phyloP scores from a whole-genome alignment of 1,139 yeast species.

The Yamadazyma diddensiae region DNA sequence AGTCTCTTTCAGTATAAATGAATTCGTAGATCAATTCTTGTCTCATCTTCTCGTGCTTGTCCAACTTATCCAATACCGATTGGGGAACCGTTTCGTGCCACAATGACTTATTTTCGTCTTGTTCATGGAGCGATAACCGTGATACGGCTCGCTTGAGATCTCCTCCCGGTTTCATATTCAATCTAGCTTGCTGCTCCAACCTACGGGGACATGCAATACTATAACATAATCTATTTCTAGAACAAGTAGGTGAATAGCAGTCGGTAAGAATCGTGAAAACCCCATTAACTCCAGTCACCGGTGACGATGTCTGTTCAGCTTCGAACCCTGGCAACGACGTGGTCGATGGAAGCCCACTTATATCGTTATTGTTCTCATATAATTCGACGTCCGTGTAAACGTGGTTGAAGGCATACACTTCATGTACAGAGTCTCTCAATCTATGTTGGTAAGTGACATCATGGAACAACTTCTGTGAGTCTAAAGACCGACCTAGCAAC shows the following conservation, averaged over 20 bases:
- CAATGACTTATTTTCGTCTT: constrained; percentile 79
- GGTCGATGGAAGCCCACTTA: constrained; percentile 12
- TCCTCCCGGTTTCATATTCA: constrained; percentile 85
- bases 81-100: constrained; percentile 95
- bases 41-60: constrained; percentile 83
- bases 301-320: not conserved
- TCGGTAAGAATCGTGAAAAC: constrained; percentile 90
- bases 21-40: constrained; percentile 96
- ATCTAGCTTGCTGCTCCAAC: constrained; percentile 90
- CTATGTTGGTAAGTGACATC: constrained; percentile 96
- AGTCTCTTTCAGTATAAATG: constrained; percentile 90
- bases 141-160: constrained; percentile 84
- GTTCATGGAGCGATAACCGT: constrained; percentile 69
- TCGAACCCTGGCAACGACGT: constrained; percentile 10
- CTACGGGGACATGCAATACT: constrained; percentile 98
- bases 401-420: constrained; percentile 85
- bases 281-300: constrained; percentile 63
- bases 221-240: constrained; percentile 82
- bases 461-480: constrained; percentile 91
- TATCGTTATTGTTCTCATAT: constrained; percentile 20
- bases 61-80: constrained; percentile 72
- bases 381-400: constrained; percentile 41
- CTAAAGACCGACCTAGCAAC: constrained; percentile 84
- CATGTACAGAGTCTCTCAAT: constrained; percentile 80
- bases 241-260: constrained; percentile 96